Conservation (phyloP, 2,329 filamentous ascomycete species). For the Fragosphaeria purpurea region DNA sequence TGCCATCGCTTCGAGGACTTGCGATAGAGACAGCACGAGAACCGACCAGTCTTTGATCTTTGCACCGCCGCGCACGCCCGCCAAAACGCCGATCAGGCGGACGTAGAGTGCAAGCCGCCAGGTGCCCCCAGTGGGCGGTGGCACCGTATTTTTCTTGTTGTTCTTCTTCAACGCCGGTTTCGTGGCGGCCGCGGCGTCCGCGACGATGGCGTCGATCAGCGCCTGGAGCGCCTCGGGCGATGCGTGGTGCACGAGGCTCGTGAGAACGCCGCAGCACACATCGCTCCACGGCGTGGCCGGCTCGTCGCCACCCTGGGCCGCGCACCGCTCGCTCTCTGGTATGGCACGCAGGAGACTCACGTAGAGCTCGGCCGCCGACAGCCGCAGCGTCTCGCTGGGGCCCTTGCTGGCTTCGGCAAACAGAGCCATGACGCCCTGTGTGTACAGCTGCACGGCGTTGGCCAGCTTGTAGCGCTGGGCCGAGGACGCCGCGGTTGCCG, state of each 20-base stretch:
- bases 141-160: conserved; percentile 13
- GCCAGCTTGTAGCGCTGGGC: conserved; percentile 39
- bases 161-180: conserved; percentile 25
- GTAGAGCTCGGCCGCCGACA: conserved; percentile 45
- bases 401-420: conserved; percentile 73
- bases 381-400: conserved; percentile 49
- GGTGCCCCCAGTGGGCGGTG: conserved; percentile 16
- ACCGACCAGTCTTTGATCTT: conserved; percentile 63
- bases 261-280: conserved; percentile 65
- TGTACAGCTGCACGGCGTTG: conserved; percentile 51
- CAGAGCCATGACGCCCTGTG: conserved; percentile 83
- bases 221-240: conserved; percentile 62
- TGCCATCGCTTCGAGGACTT: conserved; percentile 38
- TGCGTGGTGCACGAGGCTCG: conserved; percentile 74
- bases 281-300: conserved; percentile 45
- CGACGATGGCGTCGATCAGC: conserved; percentile 52
- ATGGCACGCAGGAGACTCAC: conserved; percentile 40
- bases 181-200: conserved; percentile 28
- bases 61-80: conserved; percentile 72
- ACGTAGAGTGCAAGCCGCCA: conserved; percentile 39
- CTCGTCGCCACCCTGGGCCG: conserved; percentile 22
- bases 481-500: conserved; percentile 19
- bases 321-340: conserved; percentile 33
- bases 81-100: conserved; percentile 55
- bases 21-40: conserved; percentile 47